A percentile compares a stretch with the other conserved stretches of the same genome.
Evolutionary conservation across 2,329 filamentous ascomycete genomes (phyloP).

Genomic region (Ceratocystis cubensis): DNA sequence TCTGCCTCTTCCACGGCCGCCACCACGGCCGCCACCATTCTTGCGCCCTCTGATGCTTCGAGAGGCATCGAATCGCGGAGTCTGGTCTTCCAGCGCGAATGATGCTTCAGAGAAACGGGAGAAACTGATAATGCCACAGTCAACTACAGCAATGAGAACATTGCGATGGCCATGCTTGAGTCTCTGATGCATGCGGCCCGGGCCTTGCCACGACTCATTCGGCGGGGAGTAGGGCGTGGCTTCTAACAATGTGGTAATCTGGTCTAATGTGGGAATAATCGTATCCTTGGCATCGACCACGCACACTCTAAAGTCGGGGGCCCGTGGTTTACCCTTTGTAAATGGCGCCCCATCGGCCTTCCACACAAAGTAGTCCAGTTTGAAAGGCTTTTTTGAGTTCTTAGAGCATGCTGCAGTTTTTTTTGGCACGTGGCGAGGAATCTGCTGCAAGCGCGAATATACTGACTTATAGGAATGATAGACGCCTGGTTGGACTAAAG

Average conservation of each 20-base stretch:
- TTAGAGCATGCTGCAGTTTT: slow-evolving; percentile 22
- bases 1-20: slow-evolving; percentile 33
- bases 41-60: slow-evolving; percentile 30
- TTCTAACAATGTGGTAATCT: slow-evolving; percentile 59
- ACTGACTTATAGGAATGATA: slow-evolving; percentile 57
- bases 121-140: slow-evolving; percentile 82
- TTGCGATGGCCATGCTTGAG: slow-evolving; percentile 76
- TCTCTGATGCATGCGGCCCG: slow-evolving; percentile 54
- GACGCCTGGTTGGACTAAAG: slow-evolving; percentile 49
- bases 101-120: slow-evolving; percentile 66
- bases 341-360: slow-evolving; percentile 51
- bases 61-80: slow-evolving; percentile 37
- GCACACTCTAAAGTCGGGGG: slow-evolving; percentile 73
- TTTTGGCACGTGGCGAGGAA: slow-evolving; percentile 54
- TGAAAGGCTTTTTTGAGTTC: slow-evolving; percentile 43
- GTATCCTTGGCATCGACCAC: slow-evolving; percentile 66
- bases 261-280: slow-evolving; percentile 56
- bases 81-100: slow-evolving; percentile 64
- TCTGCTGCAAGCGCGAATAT: slow-evolving; percentile 62
- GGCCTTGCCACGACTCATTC: slow-evolving; percentile 28
- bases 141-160: slow-evolving; percentile 76
- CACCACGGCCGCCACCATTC: slow-evolving; percentile 31
- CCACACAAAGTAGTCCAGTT: slow-evolving; percentile 70
- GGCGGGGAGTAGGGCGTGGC: slow-evolving; percentile 45
- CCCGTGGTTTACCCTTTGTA: slow-evolving; percentile 64